Percentiles rank a stretch among this genome's conserved stretches.
Conservation (phyloP, 2,329 filamentous ascomycete genomes). For the Apiospora phragmitis region DNA sequence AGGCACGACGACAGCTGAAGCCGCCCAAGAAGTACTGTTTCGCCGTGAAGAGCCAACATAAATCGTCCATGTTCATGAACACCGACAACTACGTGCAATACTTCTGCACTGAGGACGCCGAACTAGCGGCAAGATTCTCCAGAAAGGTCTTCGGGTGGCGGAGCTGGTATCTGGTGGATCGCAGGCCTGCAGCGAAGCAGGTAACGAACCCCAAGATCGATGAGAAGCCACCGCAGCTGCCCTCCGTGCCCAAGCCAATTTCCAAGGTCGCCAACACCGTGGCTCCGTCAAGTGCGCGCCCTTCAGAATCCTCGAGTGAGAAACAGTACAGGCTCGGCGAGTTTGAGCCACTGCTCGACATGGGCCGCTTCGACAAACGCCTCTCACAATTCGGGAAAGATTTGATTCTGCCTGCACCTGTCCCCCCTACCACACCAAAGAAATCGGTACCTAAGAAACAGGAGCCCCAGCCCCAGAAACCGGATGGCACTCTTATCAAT, state of each 20-base stretch:
- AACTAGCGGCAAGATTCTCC: constrained; percentile 68
- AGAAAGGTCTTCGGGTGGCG: constrained; percentile 76
- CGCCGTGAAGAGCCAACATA: constrained; percentile 90
- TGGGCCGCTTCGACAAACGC: constrained; percentile 57
- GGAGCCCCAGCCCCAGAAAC: constrained; percentile 12
- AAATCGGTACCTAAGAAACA: constrained; percentile 28
- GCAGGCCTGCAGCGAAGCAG: constrained; percentile 44
- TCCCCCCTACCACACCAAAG: constrained; percentile 27
- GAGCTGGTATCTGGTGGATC: constrained; percentile 86
- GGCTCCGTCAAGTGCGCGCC: not conserved
- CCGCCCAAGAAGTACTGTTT: constrained; percentile 85
- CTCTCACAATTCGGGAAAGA: constrained; percentile 51
- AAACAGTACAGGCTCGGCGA: constrained; percentile 64
- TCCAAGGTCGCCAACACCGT: constrained; percentile 31
- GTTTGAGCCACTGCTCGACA: constrained; percentile 68
- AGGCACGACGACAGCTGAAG: constrained; percentile 70
- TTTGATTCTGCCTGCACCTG: constrained; percentile 31
- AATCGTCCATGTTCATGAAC: constrained; percentile 78
- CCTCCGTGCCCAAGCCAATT: constrained; percentile 22
- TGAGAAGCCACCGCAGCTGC: constrained; percentile 31
- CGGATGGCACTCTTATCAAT: constrained; percentile 27
- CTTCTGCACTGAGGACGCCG: constrained; percentile 76
- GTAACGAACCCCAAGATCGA: constrained; percentile 29
- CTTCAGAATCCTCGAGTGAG: constrained; percentile 35
- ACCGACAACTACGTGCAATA: constrained; percentile 90